Percentiles rank a stretch among this genome's conserved stretches.
Evolutionary conservation across 2,329 filamentous ascomycete species (phyloP).

Genomic region (Pestalotiopsis sp.): DNA sequence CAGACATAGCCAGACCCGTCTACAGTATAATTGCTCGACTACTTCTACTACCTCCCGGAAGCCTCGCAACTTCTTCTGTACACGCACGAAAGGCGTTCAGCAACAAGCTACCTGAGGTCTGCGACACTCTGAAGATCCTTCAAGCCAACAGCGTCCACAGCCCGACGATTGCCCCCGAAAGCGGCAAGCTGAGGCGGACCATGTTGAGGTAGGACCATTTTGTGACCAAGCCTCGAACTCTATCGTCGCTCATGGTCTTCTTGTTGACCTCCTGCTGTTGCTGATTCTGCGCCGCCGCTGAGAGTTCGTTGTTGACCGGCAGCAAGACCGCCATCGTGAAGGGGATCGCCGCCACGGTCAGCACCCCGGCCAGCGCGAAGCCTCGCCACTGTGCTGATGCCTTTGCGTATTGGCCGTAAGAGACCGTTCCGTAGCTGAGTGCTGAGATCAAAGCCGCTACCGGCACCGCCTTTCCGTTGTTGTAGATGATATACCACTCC

Average conservation of each 20-base stretch:
- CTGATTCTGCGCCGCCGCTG: slow-evolving; percentile 16
- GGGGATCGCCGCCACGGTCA: slow-evolving; percentile 20
- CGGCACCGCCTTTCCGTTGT: slow-evolving; percentile 17
- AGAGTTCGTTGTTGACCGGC: slow-evolving; percentile 18
- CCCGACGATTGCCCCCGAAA: slow-evolving; percentile 30
- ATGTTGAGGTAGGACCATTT: slow-evolving; percentile 29
- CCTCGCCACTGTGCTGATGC: slow-evolving; percentile 25
- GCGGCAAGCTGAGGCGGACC: slow-evolving; percentile 23
- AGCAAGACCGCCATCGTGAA: slow-evolving; percentile 22
- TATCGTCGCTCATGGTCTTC: slow-evolving; percentile 23
- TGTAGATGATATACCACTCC: slow-evolving; percentile 23
- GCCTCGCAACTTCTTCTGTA: background rate
- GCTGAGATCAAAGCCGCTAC: slow-evolving; percentile 19
- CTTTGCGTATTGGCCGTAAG: slow-evolving; percentile 18
- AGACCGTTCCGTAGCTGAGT: slow-evolving; percentile 20
- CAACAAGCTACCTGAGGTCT: background rate
- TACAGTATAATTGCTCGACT: background rate
- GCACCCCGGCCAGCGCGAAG: slow-evolving; percentile 20
- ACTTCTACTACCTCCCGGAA: background rate
- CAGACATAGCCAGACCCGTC: background rate
- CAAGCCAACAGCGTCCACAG: slow-evolving; percentile 27
- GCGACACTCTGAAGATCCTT: background rate
- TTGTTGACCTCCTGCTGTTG: background rate
- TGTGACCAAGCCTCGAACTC: slow-evolving; percentile 23
- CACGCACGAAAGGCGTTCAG: background rate